phyloP scores from a whole-genome alignment of 2,329 filamentous ascomycete genomes.

The Fusarium proliferatum region DNA sequence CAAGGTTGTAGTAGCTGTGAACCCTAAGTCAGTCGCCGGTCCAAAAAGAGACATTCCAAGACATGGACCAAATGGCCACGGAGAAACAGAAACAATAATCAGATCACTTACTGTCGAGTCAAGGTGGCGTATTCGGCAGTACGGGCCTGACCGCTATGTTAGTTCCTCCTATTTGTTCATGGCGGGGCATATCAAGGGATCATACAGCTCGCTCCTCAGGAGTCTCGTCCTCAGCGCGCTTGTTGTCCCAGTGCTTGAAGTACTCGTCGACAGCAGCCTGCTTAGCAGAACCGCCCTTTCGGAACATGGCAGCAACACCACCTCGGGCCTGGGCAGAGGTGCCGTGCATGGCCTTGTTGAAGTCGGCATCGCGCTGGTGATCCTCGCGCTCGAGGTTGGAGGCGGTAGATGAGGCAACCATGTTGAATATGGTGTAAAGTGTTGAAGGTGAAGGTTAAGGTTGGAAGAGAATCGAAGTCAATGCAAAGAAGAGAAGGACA shows the following conservation, averaged over 20 bases:
- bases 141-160: slow-evolving; percentile 67
- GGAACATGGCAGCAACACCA: slow-evolving; percentile 84
- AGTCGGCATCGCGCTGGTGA: slow-evolving; percentile 85
- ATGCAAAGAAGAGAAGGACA: slow-evolving; percentile 10
- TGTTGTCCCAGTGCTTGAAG: slow-evolving; percentile 97
- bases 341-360: slow-evolving; percentile 90
- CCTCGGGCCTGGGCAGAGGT: slow-evolving; percentile 74
- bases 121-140: slow-evolving; percentile 91
- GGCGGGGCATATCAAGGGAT: slow-evolving; percentile 33
- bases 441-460: slow-evolving; percentile 20
- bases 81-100: neutral
- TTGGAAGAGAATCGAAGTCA: slow-evolving; percentile 2
- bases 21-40: slow-evolving; percentile 32
- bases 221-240: slow-evolving; percentile 82
- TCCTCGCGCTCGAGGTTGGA: slow-evolving; percentile 80
- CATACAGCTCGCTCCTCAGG: slow-evolving; percentile 81
- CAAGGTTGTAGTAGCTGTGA: slow-evolving; percentile 90
- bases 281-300: slow-evolving; percentile 81
- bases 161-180: slow-evolving; percentile 33
- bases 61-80: neutral
- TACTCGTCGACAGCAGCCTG: slow-evolving; percentile 89
- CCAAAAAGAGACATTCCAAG: neutral
- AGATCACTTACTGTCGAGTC: slow-evolving; percentile 81
- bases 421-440: slow-evolving; percentile 51
- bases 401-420: slow-evolving; percentile 55